Evolutionary conservation across 768 basidiomycete genomes (phyloP).

Genomic region (Leccinum barrowsii): DNA sequence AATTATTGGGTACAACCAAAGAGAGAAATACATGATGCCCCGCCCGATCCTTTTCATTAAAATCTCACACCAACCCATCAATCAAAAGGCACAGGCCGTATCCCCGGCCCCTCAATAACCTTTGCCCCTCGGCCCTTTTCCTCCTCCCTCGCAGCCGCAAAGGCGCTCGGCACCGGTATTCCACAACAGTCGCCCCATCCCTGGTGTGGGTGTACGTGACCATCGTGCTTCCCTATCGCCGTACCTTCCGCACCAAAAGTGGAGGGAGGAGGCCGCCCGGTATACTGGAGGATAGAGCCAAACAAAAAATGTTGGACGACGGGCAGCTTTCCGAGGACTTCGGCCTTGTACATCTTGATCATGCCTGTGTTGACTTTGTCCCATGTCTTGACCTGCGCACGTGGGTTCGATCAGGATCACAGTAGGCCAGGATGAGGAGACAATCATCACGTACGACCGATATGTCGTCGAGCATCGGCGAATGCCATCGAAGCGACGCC

Average conservation of each 20-base stretch:
- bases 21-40: no score
- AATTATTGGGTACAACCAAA: no score
- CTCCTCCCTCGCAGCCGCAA: constrained; percentile 57
- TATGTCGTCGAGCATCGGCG: constrained; percentile 98
- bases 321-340: constrained; percentile 92
- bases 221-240: constrained; percentile 5
- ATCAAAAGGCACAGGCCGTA: constrained; percentile 80
- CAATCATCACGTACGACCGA: constrained; percentile 53
- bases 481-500: constrained; percentile 95
- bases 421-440: background rate
- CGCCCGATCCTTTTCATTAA: no score
- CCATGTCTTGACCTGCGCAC: constrained; percentile 78
- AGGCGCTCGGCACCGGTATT: constrained; percentile 79
- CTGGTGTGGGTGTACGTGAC: constrained; percentile 39
- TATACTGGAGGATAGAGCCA: constrained; percentile 72
- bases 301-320: constrained; percentile 97
- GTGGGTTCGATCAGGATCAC: background rate
- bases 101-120: constrained; percentile 55
- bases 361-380: constrained; percentile 95
- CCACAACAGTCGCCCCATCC: constrained; percentile 93
- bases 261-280: constrained; percentile 49
- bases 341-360: constrained; percentile 96
- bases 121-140: constrained; percentile 35
- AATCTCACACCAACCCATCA: constrained; percentile 27
- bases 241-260: constrained; percentile 18